Evolutionary conservation across 169 alveolate species (phyloP), one percentile per base, ranked within the genome.

Genomic region (Haemoproteus tartakovskyi): DNA sequence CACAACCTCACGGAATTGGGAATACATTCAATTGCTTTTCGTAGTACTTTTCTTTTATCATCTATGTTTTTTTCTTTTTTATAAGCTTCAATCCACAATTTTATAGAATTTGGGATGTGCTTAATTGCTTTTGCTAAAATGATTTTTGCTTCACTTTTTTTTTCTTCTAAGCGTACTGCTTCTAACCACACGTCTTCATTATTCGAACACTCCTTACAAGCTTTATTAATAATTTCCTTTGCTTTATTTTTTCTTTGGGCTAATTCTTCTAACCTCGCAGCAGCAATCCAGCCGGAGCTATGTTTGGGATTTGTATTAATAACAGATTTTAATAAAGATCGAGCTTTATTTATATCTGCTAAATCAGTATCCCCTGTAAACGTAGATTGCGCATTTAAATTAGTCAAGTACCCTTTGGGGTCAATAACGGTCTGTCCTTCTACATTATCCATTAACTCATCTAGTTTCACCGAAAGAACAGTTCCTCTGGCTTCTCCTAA

Each of bases 161-260:
- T 96, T 59, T 97, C 95, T 70, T 96, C 98, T 57, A 98, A 85
- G 30, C 99, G 91, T 9, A 98, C 98, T 6, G 99, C 98, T 89
- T 98, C 99, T 27, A 96, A 87, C 99, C 99, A 97, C 9, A 98
- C 93, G 90, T 97, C 99, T 79, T 98, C 99, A 79, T 91, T 93
- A 79, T 95, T 93, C 27, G 98, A 98, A 80, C 99, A 96, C 51
- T 94, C 90, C 80, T 92, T 89, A 51, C 99, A 95, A 14, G 98
- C 99, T 63, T 97, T 88, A 0, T 96, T 94, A 33, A 98, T 92
- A 26, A 98, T 86, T 82, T 96, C 98, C 46, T 98, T 92, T 21
- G 99, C 99, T 22, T 93, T 93, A 37, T 95, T 85, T 70, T 95
- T 59, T 63, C 96, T 94, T 36, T 93, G 94, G 16, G 97, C 98